phyloP scores from a whole-genome alignment of 1,284 basidiomycete species.

The Entoloma clypeatum region DNA sequence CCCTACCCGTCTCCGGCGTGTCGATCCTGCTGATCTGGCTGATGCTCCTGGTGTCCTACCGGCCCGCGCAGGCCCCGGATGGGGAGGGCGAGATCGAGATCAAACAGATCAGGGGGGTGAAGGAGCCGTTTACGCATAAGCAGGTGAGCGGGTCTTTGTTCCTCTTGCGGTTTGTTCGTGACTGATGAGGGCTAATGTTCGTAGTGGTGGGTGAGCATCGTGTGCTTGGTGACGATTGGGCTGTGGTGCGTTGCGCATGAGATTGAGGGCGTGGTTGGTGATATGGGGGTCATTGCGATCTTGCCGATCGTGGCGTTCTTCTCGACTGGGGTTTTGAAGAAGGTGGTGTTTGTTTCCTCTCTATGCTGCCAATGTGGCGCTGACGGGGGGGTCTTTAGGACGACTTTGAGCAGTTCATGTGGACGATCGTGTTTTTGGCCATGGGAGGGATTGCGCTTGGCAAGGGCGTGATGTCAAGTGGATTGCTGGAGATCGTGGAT shows the following conservation, averaged over 20 bases:
- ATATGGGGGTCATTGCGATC: conserved; percentile 98
- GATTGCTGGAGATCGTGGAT: conserved; percentile 80
- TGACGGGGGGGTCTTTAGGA: conserved; percentile 49
- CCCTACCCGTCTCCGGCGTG: conserved; percentile 84
- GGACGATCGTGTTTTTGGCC: conserved; percentile 93
- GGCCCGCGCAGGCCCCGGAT: conserved; percentile 62
- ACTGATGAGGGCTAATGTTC: too few relatives aligned
- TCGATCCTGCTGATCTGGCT: conserved; percentile 91
- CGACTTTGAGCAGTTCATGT: conserved; percentile 92
- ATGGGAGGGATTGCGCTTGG: conserved; percentile 99
- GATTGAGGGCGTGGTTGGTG: conserved; percentile 80
- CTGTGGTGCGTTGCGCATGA: conserved; percentile 90
- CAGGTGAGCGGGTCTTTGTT: too few relatives aligned
- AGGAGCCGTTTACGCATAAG: conserved; percentile 75
- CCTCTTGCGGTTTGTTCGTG: too few relatives aligned
- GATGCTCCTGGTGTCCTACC: conserved; percentile 83
- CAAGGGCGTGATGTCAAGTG: conserved; percentile 89
- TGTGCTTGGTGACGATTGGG: conserved; percentile 84
- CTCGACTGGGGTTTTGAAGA: conserved; percentile 89
- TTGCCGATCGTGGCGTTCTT: conserved; percentile 95
- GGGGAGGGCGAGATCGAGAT: conserved; percentile 82
- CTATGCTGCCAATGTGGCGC: background rate
- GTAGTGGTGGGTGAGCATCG: conserved; percentile 85
- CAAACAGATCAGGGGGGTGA: conserved; percentile 76
- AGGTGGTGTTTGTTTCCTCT: conserved; percentile 51